These are phyloP conservation scores for Phytophthora foliorum DNA, from an alignment of 352 stramenopile genomes.

Conservation along the genomic window DNA sequence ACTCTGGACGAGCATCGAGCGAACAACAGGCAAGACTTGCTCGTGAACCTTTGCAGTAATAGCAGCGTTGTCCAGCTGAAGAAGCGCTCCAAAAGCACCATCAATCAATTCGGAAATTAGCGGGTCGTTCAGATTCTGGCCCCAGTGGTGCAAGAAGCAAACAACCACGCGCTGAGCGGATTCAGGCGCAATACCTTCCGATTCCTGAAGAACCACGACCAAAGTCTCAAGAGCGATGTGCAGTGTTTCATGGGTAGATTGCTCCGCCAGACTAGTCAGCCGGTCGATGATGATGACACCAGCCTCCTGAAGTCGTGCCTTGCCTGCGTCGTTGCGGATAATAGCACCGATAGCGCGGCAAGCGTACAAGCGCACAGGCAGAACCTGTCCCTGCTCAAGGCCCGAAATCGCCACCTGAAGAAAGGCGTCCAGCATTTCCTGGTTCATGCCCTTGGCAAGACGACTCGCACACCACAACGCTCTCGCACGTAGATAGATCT, in stretches of 20 bases:
- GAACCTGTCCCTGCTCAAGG: conserved; percentile 72
- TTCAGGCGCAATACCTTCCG: conserved; percentile 43
- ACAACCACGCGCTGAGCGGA: conserved; percentile 55
- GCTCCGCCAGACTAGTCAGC: conserved; percentile 64
- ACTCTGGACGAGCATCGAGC: conserved; percentile 68
- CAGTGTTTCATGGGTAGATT: conserved; percentile 74
- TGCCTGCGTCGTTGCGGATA: conserved; percentile 67
- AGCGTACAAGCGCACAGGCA: conserved; percentile 83
- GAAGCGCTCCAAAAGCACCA: conserved; percentile 68
- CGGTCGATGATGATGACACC: conserved; percentile 64
- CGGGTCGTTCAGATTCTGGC: conserved; percentile 77
- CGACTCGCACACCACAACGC: conserved; percentile 87
- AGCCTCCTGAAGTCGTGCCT: conserved; percentile 62
- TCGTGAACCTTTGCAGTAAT: conserved; percentile 72
- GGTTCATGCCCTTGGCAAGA: conserved; percentile 72
- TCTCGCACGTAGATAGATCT: conserved; percentile 81
- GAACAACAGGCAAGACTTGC: conserved; percentile 70
- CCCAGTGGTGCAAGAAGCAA: conserved; percentile 78
- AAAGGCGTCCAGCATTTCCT: conserved; percentile 78
- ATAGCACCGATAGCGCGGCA: conserved; percentile 82
- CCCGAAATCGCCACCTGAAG: conserved; percentile 80
- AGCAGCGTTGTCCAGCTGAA: conserved; percentile 68
- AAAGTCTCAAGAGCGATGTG: conserved; percentile 85
- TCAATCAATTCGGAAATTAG: conserved; percentile 81
- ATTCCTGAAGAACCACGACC: conserved; percentile 77